Conservation (phyloP, 306 rosid species). For the Hippophae rhamnoides region DNA sequence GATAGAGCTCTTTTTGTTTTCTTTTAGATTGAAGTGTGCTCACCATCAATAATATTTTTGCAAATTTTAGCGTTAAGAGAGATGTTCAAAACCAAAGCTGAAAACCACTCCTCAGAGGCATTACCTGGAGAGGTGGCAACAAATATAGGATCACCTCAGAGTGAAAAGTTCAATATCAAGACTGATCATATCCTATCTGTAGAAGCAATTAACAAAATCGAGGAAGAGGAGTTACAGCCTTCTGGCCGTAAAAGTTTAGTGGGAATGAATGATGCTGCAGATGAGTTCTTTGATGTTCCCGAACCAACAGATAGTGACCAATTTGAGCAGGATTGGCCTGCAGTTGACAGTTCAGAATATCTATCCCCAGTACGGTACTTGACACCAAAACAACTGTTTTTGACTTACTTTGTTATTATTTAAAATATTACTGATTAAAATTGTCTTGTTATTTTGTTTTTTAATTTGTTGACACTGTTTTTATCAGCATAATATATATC, state of each 20-base stretch:
- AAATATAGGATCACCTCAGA: constrained; percentile 28
- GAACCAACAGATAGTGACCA: constrained; percentile 49
- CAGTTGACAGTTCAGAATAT: constrained; percentile 30
- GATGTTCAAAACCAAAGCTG: constrained; percentile 16
- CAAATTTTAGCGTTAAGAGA: no score
- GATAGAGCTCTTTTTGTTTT: not conserved
- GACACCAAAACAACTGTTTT: constrained; percentile 4
- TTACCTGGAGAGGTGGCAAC: constrained; percentile 35
- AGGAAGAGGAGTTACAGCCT: constrained; percentile 22
- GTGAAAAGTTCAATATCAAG: constrained; percentile 33
- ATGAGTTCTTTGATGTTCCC: constrained; percentile 79
- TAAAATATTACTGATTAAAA: no score
- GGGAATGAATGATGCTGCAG: constrained; percentile 60
- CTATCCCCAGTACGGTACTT: constrained; percentile 28
- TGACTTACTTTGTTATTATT: no score
- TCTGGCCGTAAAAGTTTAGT: constrained; percentile 42
- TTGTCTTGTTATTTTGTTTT: no score
- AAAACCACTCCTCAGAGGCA: constrained; percentile 25
- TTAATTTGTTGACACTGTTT: constrained; percentile 10
- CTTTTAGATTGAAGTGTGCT: not conserved
- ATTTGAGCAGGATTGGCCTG: constrained; percentile 45
- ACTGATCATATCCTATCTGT: constrained; percentile 22
- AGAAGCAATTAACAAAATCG: constrained; percentile 24
- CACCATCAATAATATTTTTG: not conserved
- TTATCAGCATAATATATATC: constrained; percentile 32